Evolutionary conservation across 2,329 filamentous ascomycete species (phyloP).

Genomic region (Phaeosphaeriaceae sp.): DNA sequence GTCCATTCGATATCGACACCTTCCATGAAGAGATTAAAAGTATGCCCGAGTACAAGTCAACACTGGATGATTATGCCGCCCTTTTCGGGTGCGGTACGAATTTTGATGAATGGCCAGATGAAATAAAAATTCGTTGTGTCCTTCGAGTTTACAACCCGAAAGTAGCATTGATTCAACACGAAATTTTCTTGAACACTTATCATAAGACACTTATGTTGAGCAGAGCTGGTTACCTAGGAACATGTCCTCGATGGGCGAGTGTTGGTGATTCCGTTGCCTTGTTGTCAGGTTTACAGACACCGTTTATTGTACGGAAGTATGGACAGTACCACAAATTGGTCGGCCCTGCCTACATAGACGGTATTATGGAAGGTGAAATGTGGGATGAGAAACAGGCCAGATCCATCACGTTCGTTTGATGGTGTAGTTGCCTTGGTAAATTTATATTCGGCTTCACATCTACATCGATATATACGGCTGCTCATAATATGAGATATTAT

Average conservation of each 20-base stretch:
- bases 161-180: neutral
- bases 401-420: neutral
- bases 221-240: neutral
- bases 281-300: neutral
- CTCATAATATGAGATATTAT: too few relatives aligned
- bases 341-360: neutral
- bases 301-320: neutral
- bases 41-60: neutral
- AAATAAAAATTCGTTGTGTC: neutral
- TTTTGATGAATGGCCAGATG: neutral
- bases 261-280: neutral
- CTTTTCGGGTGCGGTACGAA: neutral
- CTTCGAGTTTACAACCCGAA: neutral
- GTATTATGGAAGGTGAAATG: neutral
- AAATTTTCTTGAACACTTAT: conserved; percentile 1
- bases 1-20: neutral
- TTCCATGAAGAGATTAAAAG: neutral
- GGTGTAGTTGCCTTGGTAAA: too few relatives aligned
- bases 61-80: neutral
- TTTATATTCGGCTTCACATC: too few relatives aligned
- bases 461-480: too few relatives aligned
- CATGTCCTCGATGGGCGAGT: neutral
- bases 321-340: neutral
- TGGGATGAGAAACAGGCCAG: neutral
- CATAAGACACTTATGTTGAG: neutral